phyloP scores from a whole-genome alignment of 768 basidiomycete genomes.

The Tulasnella sp. region DNA sequence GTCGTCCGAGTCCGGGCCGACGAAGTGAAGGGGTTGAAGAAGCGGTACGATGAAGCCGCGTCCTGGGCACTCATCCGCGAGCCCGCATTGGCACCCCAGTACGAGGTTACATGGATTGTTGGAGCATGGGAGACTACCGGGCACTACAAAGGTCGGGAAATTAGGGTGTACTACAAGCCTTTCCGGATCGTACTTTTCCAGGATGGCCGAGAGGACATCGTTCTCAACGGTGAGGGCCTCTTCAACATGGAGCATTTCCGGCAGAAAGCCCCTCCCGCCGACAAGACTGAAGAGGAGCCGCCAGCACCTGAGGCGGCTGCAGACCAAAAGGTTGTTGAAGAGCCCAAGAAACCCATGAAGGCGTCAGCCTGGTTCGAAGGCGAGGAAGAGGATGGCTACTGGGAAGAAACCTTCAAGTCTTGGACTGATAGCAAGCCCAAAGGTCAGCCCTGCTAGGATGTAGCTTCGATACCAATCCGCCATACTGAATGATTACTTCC shows the following conservation, averaged over 20 bases:
- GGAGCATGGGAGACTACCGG: constrained; percentile 63
- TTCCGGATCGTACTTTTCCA: constrained; percentile 68
- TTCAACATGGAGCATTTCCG: constrained; percentile 97
- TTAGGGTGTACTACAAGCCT: constrained; percentile 70
- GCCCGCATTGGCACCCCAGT: constrained; percentile 46
- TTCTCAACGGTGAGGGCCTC: constrained; percentile 82
- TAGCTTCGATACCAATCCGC: not conserved
- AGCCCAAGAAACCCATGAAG: constrained; percentile 19
- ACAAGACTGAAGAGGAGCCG: constrained; percentile 42
- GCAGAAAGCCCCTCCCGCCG: constrained; percentile 42
- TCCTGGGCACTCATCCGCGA: constrained; percentile 80
- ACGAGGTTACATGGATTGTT: constrained; percentile 25
- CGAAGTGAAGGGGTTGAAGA: constrained; percentile 66
- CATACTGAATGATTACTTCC: not conserved
- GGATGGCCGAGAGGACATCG: constrained; percentile 75
- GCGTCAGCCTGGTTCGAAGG: constrained; percentile 77
- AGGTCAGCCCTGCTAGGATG: constrained; percentile 47
- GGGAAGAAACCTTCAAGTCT: constrained; percentile 81
- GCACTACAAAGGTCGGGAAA: constrained; percentile 49
- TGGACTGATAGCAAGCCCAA: constrained; percentile 96
- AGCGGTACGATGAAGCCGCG: constrained; percentile 88
- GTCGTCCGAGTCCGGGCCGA: constrained; percentile 92
- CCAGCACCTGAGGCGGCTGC: constrained; percentile 41
- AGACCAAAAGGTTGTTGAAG: constrained; percentile 32
- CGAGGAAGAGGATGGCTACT: constrained; percentile 73